Percentiles rank a stretch among this genome's conserved stretches.
Conservation (phyloP, 2,329 filamentous ascomycete genomes). For the Aspergillus aculeatus region DNA sequence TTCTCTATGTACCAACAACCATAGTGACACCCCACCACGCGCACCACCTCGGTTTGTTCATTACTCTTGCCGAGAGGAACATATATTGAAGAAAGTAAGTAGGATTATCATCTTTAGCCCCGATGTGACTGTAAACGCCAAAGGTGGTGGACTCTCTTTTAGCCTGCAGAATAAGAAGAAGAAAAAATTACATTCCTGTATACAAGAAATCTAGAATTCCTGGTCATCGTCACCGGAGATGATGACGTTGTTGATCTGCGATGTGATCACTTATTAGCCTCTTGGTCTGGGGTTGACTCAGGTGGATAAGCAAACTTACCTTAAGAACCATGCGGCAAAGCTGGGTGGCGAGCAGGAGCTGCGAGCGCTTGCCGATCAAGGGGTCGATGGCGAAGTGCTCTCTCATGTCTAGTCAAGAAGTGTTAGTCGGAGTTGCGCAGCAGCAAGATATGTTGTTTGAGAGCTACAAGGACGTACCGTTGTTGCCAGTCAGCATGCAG, state of each 20-base stretch:
- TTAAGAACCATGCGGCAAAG: slow-evolving; percentile 97
- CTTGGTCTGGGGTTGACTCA: slow-evolving; percentile 11
- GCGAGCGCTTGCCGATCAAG: slow-evolving; percentile 95
- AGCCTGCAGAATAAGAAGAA: slow-evolving; percentile 15
- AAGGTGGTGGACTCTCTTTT: slow-evolving; percentile 16
- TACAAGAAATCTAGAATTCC: slow-evolving; percentile 65
- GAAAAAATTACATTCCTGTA: slow-evolving; percentile 8
- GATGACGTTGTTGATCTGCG: slow-evolving; percentile 83
- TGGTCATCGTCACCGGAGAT: slow-evolving; percentile 82
- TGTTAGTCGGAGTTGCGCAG: neutral
- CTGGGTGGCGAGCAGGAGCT: slow-evolving; percentile 93
- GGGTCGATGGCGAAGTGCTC: slow-evolving; percentile 98
- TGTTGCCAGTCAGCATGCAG: slow-evolving; percentile 93
- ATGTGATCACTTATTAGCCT: neutral
- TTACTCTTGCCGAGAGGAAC: neutral
- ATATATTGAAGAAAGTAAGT: neutral
- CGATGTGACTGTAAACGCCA: slow-evolving; percentile 10
- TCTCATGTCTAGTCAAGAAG: slow-evolving; percentile 72
- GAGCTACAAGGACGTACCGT: slow-evolving; percentile 54
- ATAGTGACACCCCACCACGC: neutral
- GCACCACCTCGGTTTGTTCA: neutral
- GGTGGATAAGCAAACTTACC: slow-evolving; percentile 47
- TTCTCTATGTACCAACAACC: neutral
- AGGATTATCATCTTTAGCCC: neutral
- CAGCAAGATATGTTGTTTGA: too few species aligned